phyloP scores from a whole-genome alignment of 345 rosid species.

The Eucalyptus microcorys region DNA sequence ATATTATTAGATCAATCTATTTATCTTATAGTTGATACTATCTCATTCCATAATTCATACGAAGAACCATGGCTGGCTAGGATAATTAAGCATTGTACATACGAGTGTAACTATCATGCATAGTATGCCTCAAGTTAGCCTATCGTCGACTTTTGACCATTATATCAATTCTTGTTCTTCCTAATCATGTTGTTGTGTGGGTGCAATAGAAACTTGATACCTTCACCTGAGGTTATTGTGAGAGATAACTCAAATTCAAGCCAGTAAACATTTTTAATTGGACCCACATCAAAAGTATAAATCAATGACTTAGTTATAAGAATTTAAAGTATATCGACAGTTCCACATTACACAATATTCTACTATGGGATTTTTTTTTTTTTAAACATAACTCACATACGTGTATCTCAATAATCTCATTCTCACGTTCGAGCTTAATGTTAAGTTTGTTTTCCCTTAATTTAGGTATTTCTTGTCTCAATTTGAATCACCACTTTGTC shows the following conservation, averaged over 20 bases:
- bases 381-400: neutral
- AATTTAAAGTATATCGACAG: rapidly evolving
- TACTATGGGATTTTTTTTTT: neutral
- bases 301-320: neutral
- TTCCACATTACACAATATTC: rapidly evolving
- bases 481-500: neutral
- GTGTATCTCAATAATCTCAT: neutral
- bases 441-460: neutral
- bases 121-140: neutral
- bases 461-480: neutral
- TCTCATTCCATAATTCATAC: neutral
- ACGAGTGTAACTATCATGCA: neutral
- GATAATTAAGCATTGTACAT: neutral
- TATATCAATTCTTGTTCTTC: neutral
- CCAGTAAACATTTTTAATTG: neutral
- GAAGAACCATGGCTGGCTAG: neutral
- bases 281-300: neutral
- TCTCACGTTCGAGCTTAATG: neutral
- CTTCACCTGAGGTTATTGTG: rapidly evolving
- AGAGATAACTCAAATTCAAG: neutral
- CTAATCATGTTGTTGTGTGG: neutral
- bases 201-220: neutral
- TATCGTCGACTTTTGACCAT: neutral
- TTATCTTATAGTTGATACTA: neutral
- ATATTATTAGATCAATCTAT: neutral